Base-by-base conservation (phyloP, 768 basidiomycete species). In the Lentinula edodes region DNA sequence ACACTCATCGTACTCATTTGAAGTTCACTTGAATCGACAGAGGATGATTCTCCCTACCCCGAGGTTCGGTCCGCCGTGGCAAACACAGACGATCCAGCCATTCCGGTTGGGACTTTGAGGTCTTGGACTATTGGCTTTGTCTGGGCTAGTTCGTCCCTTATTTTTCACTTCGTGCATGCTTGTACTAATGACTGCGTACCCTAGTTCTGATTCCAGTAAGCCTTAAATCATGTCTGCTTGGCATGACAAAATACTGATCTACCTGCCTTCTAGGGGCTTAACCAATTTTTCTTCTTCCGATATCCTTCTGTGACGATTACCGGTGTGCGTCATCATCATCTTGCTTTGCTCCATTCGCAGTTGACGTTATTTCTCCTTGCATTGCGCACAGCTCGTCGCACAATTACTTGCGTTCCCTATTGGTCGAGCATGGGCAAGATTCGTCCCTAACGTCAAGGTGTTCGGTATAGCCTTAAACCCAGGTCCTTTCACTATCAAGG, bases 401-500 rank as follows among this genome's bases (percentile, higher is more conserved):
- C 89, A 88, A 67, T 76, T 91, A 43, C 71, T 91, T 54, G 80
- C 83, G 38, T 89, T 87, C 74, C 89, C 89, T 12, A 57, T 87
- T 48, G 86, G 87, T 39, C 80, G 83, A 50, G 69, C 78, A 5
- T 87, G 85, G 83, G 87, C 85, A 6, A 72, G 75, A 23, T 63
- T 81, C 35, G 35, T 88, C 12, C 86, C 86, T 10, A 77, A 80
- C 61, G 69, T 81, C 70, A 80, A 73, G 56, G 70, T 87, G 18
- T 78, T 86, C 50, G 85, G 85, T 5, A 34, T 78, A 7, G 66
- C 75, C 2, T 65, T 88, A 45, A 88, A 88, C 66, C 86, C 86
- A 12, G 90, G 90, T 20, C 86, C 83, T 1, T 91, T 89, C 75
- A 80, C 81, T 1, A 83, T 90, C 68, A 91, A 91, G 73, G 90